Percentiles rank a stretch among this genome's conserved stretches.
These are phyloP conservation scores for Carex parvula DNA, from an alignment of 176 grass and related monocot genomes.

Conservation along the genomic window DNA sequence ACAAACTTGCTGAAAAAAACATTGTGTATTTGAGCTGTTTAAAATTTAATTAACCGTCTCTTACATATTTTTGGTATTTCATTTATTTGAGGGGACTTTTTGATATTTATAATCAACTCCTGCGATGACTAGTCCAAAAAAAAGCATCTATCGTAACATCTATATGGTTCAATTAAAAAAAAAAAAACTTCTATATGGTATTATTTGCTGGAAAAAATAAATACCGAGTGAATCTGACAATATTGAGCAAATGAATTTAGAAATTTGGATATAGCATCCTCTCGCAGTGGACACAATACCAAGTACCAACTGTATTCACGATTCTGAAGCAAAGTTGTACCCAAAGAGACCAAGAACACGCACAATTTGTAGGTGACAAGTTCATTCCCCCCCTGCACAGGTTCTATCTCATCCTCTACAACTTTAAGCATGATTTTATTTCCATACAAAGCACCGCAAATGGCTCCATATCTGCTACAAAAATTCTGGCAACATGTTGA, in stretches of 20 bases:
- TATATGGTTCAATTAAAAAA: background rate
- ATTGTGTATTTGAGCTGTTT: background rate
- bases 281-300: background rate
- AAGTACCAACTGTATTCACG: no score
- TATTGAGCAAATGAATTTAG: background rate
- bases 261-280: background rate
- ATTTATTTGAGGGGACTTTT: background rate
- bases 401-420: background rate
- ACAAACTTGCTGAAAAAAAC: slow-evolving; percentile 1
- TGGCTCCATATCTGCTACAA: background rate
- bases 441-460: background rate
- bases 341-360: background rate
- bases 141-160: background rate
- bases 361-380: background rate
- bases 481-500: background rate
- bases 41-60: background rate
- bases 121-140: background rate
- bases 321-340: background rate
- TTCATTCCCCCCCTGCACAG: background rate
- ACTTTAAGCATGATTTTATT: background rate
- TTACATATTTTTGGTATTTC: background rate
- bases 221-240: background rate
- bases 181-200: background rate
- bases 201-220: background rate
- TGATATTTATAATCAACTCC: background rate